Evolutionary conservation across 2,329 filamentous ascomycete species (phyloP).

Genomic region (Rhinocladiella similis): DNA sequence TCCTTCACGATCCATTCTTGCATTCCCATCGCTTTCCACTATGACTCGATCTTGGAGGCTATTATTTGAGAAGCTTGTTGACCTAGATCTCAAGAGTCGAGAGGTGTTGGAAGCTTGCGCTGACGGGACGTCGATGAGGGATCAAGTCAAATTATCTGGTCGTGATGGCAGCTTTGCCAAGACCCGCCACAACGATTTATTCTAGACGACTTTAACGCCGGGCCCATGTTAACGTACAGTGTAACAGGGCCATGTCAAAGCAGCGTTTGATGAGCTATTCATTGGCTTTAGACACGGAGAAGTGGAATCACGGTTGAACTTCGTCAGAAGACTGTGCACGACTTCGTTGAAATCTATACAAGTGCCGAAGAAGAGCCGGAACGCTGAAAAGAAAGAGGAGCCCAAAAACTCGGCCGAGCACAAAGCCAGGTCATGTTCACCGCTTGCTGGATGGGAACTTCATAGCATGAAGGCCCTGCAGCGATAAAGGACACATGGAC

Average conservation of each 20-base stretch:
- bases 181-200: not conserved
- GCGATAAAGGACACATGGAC: too few species aligned
- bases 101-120: too few species aligned
- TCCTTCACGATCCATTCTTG: conserved; percentile 50
- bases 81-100: too few species aligned
- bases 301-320: not conserved
- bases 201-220: not conserved
- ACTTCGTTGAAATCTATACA: not conserved
- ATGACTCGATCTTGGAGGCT: not conserved
- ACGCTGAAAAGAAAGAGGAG: not conserved
- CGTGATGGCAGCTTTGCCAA: not conserved
- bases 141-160: not conserved
- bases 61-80: too few species aligned
- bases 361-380: conserved; percentile 5
- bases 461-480: not conserved
- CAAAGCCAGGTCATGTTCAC: not conserved
- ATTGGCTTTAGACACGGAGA: conserved; percentile 6
- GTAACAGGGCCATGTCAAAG: not conserved
- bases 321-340: too few species aligned
- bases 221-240: not conserved
- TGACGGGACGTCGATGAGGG: not conserved
- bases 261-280: not conserved
- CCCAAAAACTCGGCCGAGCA: not conserved
- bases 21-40: conserved; percentile 26
- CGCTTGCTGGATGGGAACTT: not conserved